Conservation (phyloP, 805 yeast genomes). For the Yarrowia sp. region DNA sequence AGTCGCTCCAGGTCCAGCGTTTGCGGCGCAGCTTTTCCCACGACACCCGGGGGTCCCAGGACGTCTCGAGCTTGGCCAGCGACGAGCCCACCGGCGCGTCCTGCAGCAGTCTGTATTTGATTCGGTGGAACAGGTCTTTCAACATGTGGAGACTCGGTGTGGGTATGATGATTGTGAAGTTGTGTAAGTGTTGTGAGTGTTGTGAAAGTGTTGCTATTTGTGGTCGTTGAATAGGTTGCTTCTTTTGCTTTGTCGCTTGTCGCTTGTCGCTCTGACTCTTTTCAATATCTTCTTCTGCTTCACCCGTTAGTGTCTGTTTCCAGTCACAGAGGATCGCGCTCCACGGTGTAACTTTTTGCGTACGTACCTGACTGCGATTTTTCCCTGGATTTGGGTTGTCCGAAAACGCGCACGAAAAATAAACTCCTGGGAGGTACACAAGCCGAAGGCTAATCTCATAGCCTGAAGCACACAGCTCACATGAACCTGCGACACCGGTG, state of each 20-base stretch:
- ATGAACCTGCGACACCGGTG: too few relatives aligned
- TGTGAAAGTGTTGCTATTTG: too few relatives aligned
- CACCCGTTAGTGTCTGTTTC: slow-evolving; percentile 11
- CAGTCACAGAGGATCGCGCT: slow-evolving; percentile 27
- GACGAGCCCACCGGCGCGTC: slow-evolving; percentile 51
- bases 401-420: slow-evolving; percentile 34
- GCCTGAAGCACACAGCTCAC: too few relatives aligned
- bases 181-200: too few relatives aligned
- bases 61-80: slow-evolving; percentile 47
- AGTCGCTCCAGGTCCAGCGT: slow-evolving; percentile 51
- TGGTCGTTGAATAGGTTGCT: neutral
- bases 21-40: slow-evolving; percentile 46
- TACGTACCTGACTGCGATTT: slow-evolving; percentile 29
- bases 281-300: neutral
- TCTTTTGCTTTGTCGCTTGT: neutral
- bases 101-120: slow-evolving; percentile 47
- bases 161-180: neutral
- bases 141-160: neutral
- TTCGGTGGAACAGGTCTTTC: slow-evolving; percentile 42
- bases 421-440: slow-evolving; percentile 14
- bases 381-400: slow-evolving; percentile 37
- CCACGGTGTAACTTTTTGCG: slow-evolving; percentile 26
- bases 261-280: too few relatives aligned
- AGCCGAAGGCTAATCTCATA: neutral
- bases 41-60: slow-evolving; percentile 50